A percentile compares a stretch with the other conserved stretches of the same genome.
These are phyloP conservation scores for Tolypocladium nubicola DNA, from an alignment of 2,329 filamentous ascomycete species.

Conservation along the genomic window DNA sequence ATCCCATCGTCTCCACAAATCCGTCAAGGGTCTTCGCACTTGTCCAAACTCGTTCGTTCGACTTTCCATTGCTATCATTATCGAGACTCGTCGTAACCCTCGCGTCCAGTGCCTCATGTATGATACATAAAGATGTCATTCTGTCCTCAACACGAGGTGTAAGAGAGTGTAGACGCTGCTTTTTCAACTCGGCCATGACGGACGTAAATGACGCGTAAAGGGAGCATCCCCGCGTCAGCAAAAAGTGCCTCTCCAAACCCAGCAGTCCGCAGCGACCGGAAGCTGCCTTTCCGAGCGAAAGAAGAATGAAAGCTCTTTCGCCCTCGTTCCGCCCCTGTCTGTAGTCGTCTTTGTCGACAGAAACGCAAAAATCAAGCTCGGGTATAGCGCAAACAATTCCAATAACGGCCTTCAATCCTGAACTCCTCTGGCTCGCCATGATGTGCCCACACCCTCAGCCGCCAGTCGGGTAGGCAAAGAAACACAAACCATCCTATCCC, in stretches of 20 bases:
- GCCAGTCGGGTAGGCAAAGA: neutral
- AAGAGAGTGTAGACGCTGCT: neutral
- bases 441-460: neutral
- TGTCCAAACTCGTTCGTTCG: neutral
- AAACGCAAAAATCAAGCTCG: constrained; percentile 1
- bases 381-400: constrained; percentile 7
- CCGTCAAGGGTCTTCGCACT: too few species aligned
- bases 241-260: neutral
- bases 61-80: constrained; percentile 1
- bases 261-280: neutral
- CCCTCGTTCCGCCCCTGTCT: neutral
- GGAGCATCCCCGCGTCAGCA: constrained; percentile 1
- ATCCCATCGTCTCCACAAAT: too few species aligned
- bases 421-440: constrained; percentile 5
- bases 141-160: neutral
- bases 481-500: neutral
- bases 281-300: neutral
- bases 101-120: neutral
- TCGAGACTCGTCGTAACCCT: neutral
- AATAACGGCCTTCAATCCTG: constrained; percentile 2
- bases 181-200: neutral
- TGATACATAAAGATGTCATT: neutral
- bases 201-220: constrained; percentile 2
- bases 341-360: neutral
- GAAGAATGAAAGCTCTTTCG: neutral